Evolutionary conservation across 441 rosid genomes (phyloP), one percentile per base, ranked within the genome.

Genomic region (Hura crepitans): DNA sequence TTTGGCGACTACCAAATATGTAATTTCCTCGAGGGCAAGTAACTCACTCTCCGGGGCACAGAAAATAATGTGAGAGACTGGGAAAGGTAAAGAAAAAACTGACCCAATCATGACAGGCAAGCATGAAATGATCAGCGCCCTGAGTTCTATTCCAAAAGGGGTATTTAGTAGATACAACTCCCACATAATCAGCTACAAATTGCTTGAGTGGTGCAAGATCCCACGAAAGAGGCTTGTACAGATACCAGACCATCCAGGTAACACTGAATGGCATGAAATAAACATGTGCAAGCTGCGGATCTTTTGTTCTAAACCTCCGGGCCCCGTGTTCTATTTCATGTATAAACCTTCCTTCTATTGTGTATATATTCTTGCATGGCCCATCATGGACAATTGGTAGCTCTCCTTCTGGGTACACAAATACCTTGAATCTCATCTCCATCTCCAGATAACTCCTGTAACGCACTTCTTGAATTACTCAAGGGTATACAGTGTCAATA

Each of bases 51-150:
- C 28, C 39, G 6, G 4, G 20, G 31, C 28, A 23, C 33, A 55
- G n/a, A 60, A 49, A 66, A 50, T 5, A 6, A 66, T 20, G 59
- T 31, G 22, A 22, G 31, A 25, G 37, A 28, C 0, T 6, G 39
- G n/a, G 6, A 49, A 4, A 13, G 33, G 20, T 53, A 13, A 60
- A 45, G 43, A 58, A 35, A 67, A 30, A 66, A 79, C 87, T 69
- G 74, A 95, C 99, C 98, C 99, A 95, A 74, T 95, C 99, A 68
- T 92, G 98, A 64, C 98, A 90, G 47, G 97, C 85, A 69, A 89
- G 81, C 74, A 92, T 75, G 78, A 95, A 92, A 69, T 95, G 98
- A 76, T 95, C 99, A 9, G 96, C 99, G 0, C 99, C 97, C 2
- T 17, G 56, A 65, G 89, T 95, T 43, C 89, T 78, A 89, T 82